Evolutionary conservation across 208 protist species (phyloP).

Genomic region (Acanthamoeba sp.): DNA sequence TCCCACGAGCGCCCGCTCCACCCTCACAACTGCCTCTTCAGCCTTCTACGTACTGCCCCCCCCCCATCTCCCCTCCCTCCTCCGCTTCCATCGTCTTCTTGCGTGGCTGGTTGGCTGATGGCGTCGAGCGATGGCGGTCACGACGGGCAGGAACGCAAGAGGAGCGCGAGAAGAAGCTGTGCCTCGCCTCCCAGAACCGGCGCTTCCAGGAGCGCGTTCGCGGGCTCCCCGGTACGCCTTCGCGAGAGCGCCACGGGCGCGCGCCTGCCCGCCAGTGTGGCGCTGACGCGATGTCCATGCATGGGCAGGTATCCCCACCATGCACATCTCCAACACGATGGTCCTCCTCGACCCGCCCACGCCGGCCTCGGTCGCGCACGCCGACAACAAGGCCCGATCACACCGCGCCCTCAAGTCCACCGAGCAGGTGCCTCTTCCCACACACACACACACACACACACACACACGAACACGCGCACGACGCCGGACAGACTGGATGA

Average conservation of each 20-base stretch:
- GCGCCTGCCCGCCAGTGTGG: no score
- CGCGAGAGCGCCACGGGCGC: no score
- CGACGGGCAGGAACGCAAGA: background rate
- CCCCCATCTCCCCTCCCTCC: background rate
- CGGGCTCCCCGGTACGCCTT: background rate
- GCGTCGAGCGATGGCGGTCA: background rate
- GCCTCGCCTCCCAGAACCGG: slow-evolving; percentile 37
- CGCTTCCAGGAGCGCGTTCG: background rate
- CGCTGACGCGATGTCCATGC: background rate
- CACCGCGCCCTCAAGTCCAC: background rate
- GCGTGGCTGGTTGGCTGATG: background rate
- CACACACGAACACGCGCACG: no score
- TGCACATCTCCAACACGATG: slow-evolving; percentile 67
- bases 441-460: no score
- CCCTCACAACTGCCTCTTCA: slow-evolving; percentile 46
- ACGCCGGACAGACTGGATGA: no score
- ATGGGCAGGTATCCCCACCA: background rate
- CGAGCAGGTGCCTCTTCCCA: background rate
- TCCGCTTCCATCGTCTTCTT: background rate
- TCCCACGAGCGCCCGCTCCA: background rate
- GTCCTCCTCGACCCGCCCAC: slow-evolving; percentile 39
- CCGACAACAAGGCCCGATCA: background rate
- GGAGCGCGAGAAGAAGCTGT: slow-evolving; percentile 26
- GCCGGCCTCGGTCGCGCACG: background rate
- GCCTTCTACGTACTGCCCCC: background rate